These are phyloP conservation scores for Naegleria gruberi DNA, from an alignment of 208 protist genomes.

Conservation along the genomic window DNA sequence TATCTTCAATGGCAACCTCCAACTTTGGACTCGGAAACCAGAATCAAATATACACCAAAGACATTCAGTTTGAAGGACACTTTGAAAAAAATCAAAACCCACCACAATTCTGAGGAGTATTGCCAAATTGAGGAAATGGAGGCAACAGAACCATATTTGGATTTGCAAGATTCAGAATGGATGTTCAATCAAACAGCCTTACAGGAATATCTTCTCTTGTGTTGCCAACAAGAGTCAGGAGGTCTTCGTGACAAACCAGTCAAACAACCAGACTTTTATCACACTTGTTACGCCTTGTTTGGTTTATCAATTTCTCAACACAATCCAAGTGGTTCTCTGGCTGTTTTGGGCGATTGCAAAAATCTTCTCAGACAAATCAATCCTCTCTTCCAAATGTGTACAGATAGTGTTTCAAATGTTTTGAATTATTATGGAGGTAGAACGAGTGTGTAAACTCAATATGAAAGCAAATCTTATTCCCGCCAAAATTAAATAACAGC, in stretches of 20 bases:
- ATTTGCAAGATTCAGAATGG: neutral
- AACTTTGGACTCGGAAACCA: no score
- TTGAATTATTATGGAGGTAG: conserved; percentile 18
- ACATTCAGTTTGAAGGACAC: neutral
- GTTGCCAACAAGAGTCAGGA: conserved; percentile 56
- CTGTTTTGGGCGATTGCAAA: neutral
- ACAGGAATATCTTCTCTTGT: conserved; percentile 65
- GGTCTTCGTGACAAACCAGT: conserved; percentile 75
- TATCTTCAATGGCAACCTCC: neutral
- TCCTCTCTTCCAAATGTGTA: conserved; percentile 7
- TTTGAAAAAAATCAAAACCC: neutral
- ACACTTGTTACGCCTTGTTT: conserved; percentile 76
- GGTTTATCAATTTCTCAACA: conserved; percentile 61
- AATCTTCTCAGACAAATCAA: neutral
- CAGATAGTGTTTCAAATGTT: neutral
- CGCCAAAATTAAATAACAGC: neutral
- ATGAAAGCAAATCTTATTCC: neutral
- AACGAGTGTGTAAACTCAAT: neutral
- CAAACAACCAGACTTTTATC: conserved; percentile 60
- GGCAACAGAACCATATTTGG: neutral
- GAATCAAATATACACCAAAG: neutral
- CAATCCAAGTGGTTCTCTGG: neutral
- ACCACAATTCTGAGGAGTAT: neutral
- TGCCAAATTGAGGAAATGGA: neutral
- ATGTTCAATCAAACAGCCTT: conserved; percentile 32